Conservation (phyloP, 768 basidiomycete genomes). For the Phlegmacium glaucopus region DNA sequence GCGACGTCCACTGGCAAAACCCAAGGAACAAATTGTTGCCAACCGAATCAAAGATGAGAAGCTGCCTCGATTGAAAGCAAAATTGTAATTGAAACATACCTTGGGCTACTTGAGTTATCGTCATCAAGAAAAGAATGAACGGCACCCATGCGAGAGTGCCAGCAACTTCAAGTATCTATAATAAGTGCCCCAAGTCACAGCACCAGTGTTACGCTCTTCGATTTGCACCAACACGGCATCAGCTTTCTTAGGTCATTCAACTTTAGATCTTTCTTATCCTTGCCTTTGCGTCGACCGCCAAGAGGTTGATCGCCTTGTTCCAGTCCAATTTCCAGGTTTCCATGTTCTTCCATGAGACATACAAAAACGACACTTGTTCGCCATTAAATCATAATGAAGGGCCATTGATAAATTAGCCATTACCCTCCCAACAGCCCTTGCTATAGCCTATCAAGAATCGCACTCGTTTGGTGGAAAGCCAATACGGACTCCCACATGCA, state of each 20-base stretch:
- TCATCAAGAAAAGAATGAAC: conserved; percentile 40
- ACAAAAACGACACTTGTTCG: conserved; percentile 42
- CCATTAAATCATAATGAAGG: conserved; percentile 46
- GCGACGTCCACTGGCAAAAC: conserved; percentile 67
- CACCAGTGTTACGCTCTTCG: conserved; percentile 58
- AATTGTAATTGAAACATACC: conserved; percentile 33
- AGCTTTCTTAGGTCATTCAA: conserved; percentile 20
- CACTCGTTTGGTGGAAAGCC: no score
- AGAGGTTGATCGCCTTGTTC: conserved; percentile 6
- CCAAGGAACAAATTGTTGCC: conserved; percentile 69
- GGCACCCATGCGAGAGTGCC: conserved; percentile 48
- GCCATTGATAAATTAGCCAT: neutral
- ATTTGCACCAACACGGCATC: conserved; percentile 41
- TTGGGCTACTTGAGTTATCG: conserved; percentile 48
- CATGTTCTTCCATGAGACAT: conserved; percentile 55
- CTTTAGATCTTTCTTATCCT: conserved; percentile 5
- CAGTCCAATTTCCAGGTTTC: conserved; percentile 31
- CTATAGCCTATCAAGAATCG: no score
- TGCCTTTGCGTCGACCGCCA: conserved; percentile 8
- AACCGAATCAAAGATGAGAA: conserved; percentile 37
- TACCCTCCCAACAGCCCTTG: no score
- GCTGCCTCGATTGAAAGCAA: conserved; percentile 32
- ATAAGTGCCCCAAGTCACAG: conserved; percentile 50
- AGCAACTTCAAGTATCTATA: conserved; percentile 42
- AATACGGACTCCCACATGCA: no score